phyloP scores from a whole-genome alignment of 169 alveolate genomes.

The Plasmodium ovale region DNA sequence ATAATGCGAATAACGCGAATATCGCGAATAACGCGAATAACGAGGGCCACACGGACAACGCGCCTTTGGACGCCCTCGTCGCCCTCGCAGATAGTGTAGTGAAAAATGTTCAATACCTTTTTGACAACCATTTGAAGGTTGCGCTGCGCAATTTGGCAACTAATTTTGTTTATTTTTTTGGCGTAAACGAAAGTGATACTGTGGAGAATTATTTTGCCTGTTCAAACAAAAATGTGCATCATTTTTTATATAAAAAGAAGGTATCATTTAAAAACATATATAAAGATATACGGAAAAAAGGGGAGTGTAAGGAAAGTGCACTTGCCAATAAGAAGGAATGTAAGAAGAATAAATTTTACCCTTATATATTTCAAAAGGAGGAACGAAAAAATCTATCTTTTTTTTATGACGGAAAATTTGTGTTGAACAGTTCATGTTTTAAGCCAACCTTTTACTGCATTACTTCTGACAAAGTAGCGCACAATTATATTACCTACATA shows the following conservation, averaged over 20 bases:
- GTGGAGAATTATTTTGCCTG: slow-evolving; percentile 33
- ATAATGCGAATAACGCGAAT: no score
- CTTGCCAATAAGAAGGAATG: not conserved
- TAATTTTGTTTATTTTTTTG: slow-evolving; percentile 21
- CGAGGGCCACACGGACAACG: no score
- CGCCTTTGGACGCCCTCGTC: no score
- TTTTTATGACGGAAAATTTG: not conserved
- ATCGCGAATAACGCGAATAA: no score
- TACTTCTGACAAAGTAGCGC: slow-evolving; percentile 31
- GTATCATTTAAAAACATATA: slow-evolving; percentile 18
- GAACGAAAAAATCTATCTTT: not conserved
- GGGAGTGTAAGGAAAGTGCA: not conserved
- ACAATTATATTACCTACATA: slow-evolving; percentile 39
- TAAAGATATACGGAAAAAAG: not conserved
- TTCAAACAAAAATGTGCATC: slow-evolving; percentile 8
- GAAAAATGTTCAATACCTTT: slow-evolving; percentile 27
- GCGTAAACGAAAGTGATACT: slow-evolving; percentile 17
- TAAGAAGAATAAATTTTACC: not conserved
- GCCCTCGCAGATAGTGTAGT: slow-evolving; percentile 12
- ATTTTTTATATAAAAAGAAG: slow-evolving; percentile 28
- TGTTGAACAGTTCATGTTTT: not conserved
- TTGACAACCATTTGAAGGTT: slow-evolving; percentile 26
- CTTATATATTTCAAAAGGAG: slow-evolving; percentile 1
- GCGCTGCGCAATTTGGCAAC: slow-evolving; percentile 1
- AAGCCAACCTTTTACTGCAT: slow-evolving; percentile 28